Evolutionary conservation across 2,329 filamentous ascomycete species (phyloP), one percentile per base, ranked within the genome.

Genomic region (Xylariomycetidae sp.): DNA sequence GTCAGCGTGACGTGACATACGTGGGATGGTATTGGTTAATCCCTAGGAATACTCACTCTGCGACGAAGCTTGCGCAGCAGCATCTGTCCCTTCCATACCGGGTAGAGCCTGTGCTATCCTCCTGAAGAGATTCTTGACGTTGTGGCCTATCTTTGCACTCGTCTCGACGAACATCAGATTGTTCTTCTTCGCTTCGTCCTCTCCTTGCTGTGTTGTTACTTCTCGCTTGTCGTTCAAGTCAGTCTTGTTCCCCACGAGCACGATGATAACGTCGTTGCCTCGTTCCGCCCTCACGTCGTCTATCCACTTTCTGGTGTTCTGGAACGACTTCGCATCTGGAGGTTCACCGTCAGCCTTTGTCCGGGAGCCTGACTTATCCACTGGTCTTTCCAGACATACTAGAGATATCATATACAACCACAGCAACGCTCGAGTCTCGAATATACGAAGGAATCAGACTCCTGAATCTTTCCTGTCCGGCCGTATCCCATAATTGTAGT

Each of bases 111-210:
- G 92, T 25, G 94, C 92, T 77, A 98, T 98, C 70, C 88, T 84
- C 73, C 89, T 87, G 70, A 98, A 98, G 37, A 98, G 71, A 49
- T 84, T 86, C 74, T 98, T 98, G 50, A 98, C 94, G 58, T 98
- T 98, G 65, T 97, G 88, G 25, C 94, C 89, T 10, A 95, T 74
- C 74, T 98, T 98, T 34, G 92, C 92, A 62, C 88, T 96, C 34
- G 92, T 98, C 73, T 98, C 92, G 52, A 98, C 92, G 57, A 98
- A 98, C 86, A 98, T 96, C 49, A 96, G 70, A 48, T 92, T 92
- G 64, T 95, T 90, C 72, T 90, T 90, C 77, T 94, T 95, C 27
- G 90, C 90, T 67, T 98, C 92, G 53, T 97, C 92, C 63, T 98
- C 92, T 40, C 92, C 92, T 64, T 97, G 89, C 57, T 86, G 82